Percentiles rank a stretch among this genome's conserved stretches.
These are phyloP conservation scores for Spizellomyces punctatus DNA, from an alignment of 192 early-diverging fungal genomes.

Conservation along the genomic window DNA sequence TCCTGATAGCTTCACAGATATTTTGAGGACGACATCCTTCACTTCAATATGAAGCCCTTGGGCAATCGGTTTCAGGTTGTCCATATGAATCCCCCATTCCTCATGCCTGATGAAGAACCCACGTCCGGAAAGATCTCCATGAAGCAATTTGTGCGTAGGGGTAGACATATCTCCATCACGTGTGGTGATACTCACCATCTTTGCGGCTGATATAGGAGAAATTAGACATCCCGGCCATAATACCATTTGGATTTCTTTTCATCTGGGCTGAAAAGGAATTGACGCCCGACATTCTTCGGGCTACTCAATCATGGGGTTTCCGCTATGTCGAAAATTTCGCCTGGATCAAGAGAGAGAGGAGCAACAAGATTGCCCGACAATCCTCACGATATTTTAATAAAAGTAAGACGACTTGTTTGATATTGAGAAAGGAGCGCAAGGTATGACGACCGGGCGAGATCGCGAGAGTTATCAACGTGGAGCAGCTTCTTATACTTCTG, in stretches of 20 bases:
- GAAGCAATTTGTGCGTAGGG: conserved; percentile 56
- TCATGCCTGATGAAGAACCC: conserved; percentile 64
- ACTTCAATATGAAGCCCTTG: conserved; percentile 43
- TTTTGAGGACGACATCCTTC: conserved; percentile 19
- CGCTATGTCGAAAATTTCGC: conserved; percentile 97
- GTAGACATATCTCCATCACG: background rate
- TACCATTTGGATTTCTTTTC: conserved; percentile 85
- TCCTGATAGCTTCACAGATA: conserved; percentile 9
- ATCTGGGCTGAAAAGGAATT: conserved; percentile 96
- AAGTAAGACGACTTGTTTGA: conserved; percentile 83
- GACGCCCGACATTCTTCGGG: conserved; percentile 77
- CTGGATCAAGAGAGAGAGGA: conserved; percentile 85
- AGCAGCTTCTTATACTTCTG: background rate
- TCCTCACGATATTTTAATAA: conserved; percentile 79
- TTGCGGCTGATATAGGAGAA: conserved; percentile 4
- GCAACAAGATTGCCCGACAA: conserved; percentile 77
- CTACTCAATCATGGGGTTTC: conserved; percentile 76
- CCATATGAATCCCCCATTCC: conserved; percentile 90
- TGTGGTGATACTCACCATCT: no score
- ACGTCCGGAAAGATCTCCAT: conserved; percentile 66
- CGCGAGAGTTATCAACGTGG: background rate
- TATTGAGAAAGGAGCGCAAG: conserved; percentile 75
- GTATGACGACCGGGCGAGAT: background rate
- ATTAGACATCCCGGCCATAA: conserved; percentile 61
- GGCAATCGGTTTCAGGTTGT: conserved; percentile 79